phyloP scores from a whole-genome alignment of 495 filamentous ascomycete genomes.

The Penicillium odoratum region DNA sequence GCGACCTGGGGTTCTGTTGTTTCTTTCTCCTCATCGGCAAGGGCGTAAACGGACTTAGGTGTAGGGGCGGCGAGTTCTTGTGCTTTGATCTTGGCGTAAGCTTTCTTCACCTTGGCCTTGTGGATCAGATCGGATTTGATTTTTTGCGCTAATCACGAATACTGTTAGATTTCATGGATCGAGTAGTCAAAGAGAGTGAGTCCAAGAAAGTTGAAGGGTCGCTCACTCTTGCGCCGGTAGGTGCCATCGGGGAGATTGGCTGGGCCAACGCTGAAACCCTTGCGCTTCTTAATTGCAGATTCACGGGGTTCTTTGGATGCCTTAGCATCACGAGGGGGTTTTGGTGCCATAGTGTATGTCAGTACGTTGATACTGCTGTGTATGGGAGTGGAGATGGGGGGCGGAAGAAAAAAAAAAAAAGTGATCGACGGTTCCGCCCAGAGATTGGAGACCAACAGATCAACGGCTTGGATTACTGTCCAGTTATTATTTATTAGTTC shows the following conservation, averaged over 20 bases:
- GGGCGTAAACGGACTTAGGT: conserved; percentile 35
- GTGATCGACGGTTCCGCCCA: conserved; percentile 14
- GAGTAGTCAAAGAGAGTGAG: not conserved
- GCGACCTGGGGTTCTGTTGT: conserved; percentile 5
- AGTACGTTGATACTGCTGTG: not conserved
- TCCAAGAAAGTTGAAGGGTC: not conserved
- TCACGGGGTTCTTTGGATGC: conserved; percentile 34
- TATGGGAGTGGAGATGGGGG: not conserved
- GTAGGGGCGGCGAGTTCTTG: conserved; percentile 44
- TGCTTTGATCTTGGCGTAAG: conserved; percentile 84
- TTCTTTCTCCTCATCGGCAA: conserved; percentile 22
- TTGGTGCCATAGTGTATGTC: conserved; percentile 57
- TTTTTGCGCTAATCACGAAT: conserved; percentile 66
- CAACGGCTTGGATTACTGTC: conserved; percentile 3
- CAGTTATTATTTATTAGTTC: too few species aligned
- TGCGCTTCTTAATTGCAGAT: conserved; percentile 54
- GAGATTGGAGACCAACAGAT: conserved; percentile 6
- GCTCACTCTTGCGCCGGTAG: conserved; percentile 81
- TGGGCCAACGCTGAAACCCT: conserved; percentile 80
- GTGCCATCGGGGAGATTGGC: conserved; percentile 91
- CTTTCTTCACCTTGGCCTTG: conserved; percentile 91
- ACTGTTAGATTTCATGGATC: conserved; percentile 2
- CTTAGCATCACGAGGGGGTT: conserved; percentile 56
- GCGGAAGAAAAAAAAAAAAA: conserved; percentile 20
- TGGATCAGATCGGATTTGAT: conserved; percentile 89